These are phyloP conservation scores for Penicillium fuscoglaucum DNA, from an alignment of 2,329 filamentous ascomycete genomes.

Conservation along the genomic window DNA sequence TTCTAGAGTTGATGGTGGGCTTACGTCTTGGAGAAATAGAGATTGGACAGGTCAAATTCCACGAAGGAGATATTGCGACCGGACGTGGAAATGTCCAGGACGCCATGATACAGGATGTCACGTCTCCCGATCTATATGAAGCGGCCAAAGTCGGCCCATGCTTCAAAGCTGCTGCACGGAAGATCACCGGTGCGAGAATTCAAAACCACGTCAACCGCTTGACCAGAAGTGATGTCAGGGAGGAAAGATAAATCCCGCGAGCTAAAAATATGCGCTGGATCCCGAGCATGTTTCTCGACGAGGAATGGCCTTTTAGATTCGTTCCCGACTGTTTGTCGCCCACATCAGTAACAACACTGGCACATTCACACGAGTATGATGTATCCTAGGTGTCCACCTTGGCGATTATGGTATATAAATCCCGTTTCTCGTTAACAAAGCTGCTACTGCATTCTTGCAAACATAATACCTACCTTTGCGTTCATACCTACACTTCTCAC, in stretches of 20 bases:
- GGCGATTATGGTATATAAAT: background rate
- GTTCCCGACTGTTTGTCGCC: conserved; percentile 20
- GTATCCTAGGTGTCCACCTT: conserved; percentile 3
- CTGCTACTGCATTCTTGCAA: background rate
- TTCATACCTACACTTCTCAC: background rate
- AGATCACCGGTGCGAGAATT: conserved; percentile 28
- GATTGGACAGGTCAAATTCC: background rate
- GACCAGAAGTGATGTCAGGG: background rate
- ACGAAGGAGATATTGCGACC: background rate
- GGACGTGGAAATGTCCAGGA: background rate
- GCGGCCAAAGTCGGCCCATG: conserved; percentile 22
- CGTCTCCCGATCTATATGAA: conserved; percentile 24
- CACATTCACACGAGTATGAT: background rate
- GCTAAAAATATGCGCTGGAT: conserved; percentile 24
- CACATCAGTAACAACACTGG: conserved; percentile 6
- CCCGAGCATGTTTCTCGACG: conserved; percentile 9
- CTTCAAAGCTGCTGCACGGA: conserved; percentile 24
- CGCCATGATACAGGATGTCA: background rate
- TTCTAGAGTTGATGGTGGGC: background rate
- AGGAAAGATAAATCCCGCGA: conserved; percentile 8
- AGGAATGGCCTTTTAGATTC: conserved; percentile 20
- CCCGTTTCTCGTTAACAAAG: background rate
- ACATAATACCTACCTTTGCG: background rate
- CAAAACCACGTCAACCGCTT: conserved; percentile 12
- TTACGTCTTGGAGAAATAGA: background rate